Base-by-base conservation (phyloP, 1,284 basidiomycete species). In the Wolfiporia cocos region DNA sequence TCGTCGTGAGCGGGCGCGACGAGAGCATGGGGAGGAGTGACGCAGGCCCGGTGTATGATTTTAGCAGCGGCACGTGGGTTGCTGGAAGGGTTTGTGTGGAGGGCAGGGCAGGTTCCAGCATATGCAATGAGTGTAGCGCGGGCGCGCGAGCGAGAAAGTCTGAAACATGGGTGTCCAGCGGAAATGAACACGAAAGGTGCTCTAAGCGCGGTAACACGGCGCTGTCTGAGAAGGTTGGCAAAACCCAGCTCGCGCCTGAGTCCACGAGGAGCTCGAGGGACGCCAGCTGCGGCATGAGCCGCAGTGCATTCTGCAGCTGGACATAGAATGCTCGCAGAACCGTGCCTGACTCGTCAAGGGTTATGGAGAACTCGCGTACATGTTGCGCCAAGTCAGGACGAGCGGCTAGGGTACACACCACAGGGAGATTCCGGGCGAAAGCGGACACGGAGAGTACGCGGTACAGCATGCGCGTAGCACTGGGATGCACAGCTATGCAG, bases 401-500 rank as follows among this genome's bases (percentile, higher is more conserved):
- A 14, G 53, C 53, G 9, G 79, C 76, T 47, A 87, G 73, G 37
- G 76, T 73, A 43, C 60, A 43, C 41, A 86, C 63, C 57, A 75
- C 64, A 50, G 58, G 41, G 47, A 76, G 68, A 54, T 74, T 76
- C 47, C 58, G 64, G 5, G 68, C 59, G 40, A 62, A 55, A 4
- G 65, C 54, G 30, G 74, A 69, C 37, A 78, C 52, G 35, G 64
- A 55, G 50, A 86, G 51, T 52, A 74, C 59, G 42, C 77, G 70
- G 61, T 82, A 87, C 57, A 87, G 77, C 34, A 69, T 57, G 44
- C 76, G 74, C 43, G 74, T 76, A 1, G 78, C 78, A 50, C 74
- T 58, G 39, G 63, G 63, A 49, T 64, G 63, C 52, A 81, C 52
- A 26, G 55, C 47, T 5, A 68, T 55, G 49, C 51, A 65, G n/a